phyloP scores from a whole-genome alignment of 352 stramenopile species.

The Phytopythium sindhum region DNA sequence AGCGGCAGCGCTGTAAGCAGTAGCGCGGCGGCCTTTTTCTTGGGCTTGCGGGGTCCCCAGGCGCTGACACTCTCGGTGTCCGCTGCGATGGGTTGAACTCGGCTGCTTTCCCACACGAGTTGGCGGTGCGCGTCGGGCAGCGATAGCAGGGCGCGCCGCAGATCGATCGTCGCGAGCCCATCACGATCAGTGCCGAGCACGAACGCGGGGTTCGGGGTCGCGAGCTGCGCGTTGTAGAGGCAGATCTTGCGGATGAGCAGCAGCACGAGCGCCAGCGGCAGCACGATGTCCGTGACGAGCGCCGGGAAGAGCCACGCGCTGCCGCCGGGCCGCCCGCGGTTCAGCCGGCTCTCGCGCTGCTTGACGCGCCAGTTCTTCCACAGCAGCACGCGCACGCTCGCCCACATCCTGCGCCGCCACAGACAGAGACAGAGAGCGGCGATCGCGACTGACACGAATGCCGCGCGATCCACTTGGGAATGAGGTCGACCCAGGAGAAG shows the following conservation, averaged over 20 bases:
- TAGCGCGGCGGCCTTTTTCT: conserved; percentile 21
- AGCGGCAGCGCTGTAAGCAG: conserved; percentile 56
- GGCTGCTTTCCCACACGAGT: background rate
- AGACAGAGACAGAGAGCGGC: too few species aligned
- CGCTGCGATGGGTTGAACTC: background rate
- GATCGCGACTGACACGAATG: background rate
- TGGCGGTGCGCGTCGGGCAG: background rate
- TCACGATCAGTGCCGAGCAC: background rate
- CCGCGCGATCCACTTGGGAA: background rate
- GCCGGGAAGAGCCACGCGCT: conserved; percentile 60
- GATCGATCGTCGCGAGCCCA: background rate
- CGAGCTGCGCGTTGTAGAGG: conserved; percentile 41
- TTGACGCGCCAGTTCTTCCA: conserved; percentile 85
- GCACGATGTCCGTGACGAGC: conserved; percentile 63
- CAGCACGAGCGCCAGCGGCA: conserved; percentile 57
- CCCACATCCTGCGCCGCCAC: conserved; percentile 16
- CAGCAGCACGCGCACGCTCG: conserved; percentile 52
- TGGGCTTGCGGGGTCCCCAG: background rate
- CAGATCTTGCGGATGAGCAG: conserved; percentile 58
- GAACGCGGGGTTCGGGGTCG: conserved; percentile 8
- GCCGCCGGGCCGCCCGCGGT: conserved; percentile 29
- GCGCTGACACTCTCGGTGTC: background rate
- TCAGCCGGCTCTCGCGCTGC: conserved; percentile 75
- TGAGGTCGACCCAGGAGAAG: background rate
- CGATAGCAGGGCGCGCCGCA: background rate